These are phyloP conservation scores for Colletotrichum neosansevieriae DNA, from an alignment of 2,329 filamentous ascomycete genomes.

Conservation along the genomic window DNA sequence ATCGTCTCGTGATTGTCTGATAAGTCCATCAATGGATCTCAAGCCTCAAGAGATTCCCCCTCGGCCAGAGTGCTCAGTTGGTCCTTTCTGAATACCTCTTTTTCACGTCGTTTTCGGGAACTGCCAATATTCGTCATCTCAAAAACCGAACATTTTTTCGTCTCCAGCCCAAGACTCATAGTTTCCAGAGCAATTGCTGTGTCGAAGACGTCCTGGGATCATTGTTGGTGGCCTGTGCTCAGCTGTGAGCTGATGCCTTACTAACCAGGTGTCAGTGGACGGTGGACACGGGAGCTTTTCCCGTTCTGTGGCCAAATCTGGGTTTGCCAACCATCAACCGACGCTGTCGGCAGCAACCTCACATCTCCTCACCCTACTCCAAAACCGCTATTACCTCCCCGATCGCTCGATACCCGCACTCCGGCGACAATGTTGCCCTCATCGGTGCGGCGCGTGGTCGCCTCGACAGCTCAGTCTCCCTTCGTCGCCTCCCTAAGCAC, in stretches of 20 bases:
- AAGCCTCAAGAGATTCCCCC: too few species aligned
- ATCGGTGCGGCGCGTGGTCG: conserved; percentile 67
- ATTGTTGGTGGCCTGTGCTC: conserved; percentile 30
- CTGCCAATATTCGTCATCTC: background rate
- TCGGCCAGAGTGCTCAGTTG: too few species aligned
- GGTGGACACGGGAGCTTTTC: conserved; percentile 53
- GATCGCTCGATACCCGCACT: conserved; percentile 37
- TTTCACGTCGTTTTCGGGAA: conserved; percentile 13
- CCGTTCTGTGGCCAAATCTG: conserved; percentile 52
- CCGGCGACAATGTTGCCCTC: conserved; percentile 59
- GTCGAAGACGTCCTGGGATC: background rate
- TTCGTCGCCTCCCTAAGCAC: conserved; percentile 58
- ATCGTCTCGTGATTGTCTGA: conserved; percentile 14
- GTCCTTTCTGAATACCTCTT: background rate
- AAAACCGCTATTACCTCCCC: conserved; percentile 12
- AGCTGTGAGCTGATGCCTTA: conserved; percentile 13
- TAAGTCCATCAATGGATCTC: background rate
- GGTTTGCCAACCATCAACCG: conserved; percentile 47
- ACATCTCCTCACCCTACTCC: conserved; percentile 16
- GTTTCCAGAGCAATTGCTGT: conserved; percentile 4
- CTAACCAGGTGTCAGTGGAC: conserved; percentile 36
- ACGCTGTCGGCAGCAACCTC: conserved; percentile 48
- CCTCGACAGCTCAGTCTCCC: conserved; percentile 59
- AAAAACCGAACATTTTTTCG: conserved; percentile 19
- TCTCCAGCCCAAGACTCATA: conserved; percentile 6